Base-by-base conservation (phyloP, 768 basidiomycete species). In the Rhodotorula kratochvilovae region DNA sequence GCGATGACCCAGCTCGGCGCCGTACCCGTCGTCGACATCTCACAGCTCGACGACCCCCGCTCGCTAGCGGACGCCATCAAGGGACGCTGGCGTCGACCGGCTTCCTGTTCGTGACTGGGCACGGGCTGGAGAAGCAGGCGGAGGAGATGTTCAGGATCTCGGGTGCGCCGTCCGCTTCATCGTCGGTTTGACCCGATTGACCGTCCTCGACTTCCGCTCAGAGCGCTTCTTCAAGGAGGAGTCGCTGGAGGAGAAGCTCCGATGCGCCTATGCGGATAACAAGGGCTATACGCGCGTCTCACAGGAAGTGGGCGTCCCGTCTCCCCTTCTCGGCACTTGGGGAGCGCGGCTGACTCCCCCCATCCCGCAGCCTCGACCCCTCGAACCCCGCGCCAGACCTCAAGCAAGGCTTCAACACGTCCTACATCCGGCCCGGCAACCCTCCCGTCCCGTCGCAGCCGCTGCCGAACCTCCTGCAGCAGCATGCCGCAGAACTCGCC, bases 321-420 rank as follows among this genome's bases (percentile, higher is more conserved):
- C 51, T 16, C 27, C 35, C 29, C 25, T 23, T 0, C 48, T 16
- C 1, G 17, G 0, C 2, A 13, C 60, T 15, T 27, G n/a, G n/a
- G n/a, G n/a, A n/a, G n/a, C n/a, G n/a, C 23, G 15, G n/a, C 48
- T 35, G 35, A 29, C 12, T 10, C 19, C n/a, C 23, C 36, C 33
- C 17, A 23, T 27, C 48, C 36, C 15, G 23, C 63, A 74, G 73
- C 1, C 63, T 74, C n/a, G 73, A 74, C 43, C 73, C 73, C 1
- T 33, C 55, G 2, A 29, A 53, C 1, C 73, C 73, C 0, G 73
- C 66, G 0, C 66, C 66, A 12, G 73, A 74, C n/a, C 63, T 71
- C 36, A 74, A 74, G 50, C 69, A 74, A 42, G 73, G 69, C 8
- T 74, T 74, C 67, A 74, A 74, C 55, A 42, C 59, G 1, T 66